phyloP scores from a whole-genome alignment of 441 rosid genomes.

The Eutrema salsugineum region DNA sequence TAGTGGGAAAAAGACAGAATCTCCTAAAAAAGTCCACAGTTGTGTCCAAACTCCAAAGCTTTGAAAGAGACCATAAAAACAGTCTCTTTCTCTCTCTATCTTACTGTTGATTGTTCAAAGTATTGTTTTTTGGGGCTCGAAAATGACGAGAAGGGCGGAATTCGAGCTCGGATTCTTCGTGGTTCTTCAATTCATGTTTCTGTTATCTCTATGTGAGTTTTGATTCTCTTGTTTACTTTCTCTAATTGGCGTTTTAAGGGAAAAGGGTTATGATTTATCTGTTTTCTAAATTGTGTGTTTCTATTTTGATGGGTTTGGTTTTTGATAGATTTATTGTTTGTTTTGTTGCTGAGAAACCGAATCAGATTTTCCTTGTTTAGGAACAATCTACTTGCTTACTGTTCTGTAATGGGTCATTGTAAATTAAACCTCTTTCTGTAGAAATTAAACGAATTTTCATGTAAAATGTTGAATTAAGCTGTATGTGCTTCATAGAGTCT shows the following conservation, averaged over 20 bases:
- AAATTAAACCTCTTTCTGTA: background rate
- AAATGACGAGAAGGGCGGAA: constrained; percentile 19
- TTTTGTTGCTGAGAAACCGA: background rate
- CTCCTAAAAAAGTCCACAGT: background rate
- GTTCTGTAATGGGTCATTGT: constrained; percentile 12
- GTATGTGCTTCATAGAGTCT: background rate
- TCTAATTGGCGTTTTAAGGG: background rate
- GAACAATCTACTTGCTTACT: background rate
- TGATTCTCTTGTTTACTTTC: background rate
- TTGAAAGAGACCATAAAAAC: constrained; percentile 1
- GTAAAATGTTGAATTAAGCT: background rate
- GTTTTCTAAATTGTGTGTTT: background rate
- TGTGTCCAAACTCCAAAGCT: constrained; percentile 25
- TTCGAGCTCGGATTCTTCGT: constrained; percentile 24
- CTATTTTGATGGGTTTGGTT: background rate
- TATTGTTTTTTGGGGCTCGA: background rate
- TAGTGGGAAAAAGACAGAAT: constrained; percentile 23
- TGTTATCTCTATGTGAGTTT: constrained; percentile 24
- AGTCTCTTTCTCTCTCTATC: background rate
- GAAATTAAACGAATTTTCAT: background rate
- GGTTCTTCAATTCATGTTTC: constrained; percentile 22
- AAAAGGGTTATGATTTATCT: background rate
- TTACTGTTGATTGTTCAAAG: background rate
- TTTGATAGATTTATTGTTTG: background rate
- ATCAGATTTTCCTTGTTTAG: constrained; percentile 7